Base-by-base conservation (phyloP, 345 rosid species). In the Capsella bursapastoris region DNA sequence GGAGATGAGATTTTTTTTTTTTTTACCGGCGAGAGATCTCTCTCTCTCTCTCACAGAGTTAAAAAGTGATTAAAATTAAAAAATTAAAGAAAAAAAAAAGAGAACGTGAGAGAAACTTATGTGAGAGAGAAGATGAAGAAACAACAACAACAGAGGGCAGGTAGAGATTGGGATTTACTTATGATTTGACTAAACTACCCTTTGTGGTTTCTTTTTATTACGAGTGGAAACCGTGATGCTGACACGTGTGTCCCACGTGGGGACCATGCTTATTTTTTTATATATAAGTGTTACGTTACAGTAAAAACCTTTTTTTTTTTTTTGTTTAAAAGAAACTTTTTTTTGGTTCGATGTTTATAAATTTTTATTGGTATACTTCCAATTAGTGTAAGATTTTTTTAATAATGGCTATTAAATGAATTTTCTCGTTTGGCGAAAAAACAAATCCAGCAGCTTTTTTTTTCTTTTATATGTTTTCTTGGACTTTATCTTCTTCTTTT, bases 121-220 rank as follows among this genome's bases (percentile, higher is more conserved):
- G 70, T n/a, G 50, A 10, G 62, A 34, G 40, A 45, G 51, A 40
- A 40, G 44, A 27, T 0, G 18, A 67, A 60, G 35, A 67, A 60
- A 28, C 55, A 48, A 70, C 80, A 77, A 77, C 80, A 77, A 40
- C 43, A 40, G 77, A 77, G 8, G 66, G 72, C 80, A 71, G 80
- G 77, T 65, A 59, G 81, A 71, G 63, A 78, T 66, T 60, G 73
- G 68, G 77, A 44, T 72, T 78, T 59, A 71, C 11, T 25, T 25
- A 0, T 5, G 68, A 0, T 25, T 59, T 3, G 69, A 66, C 81
- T 6, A 51, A 72, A 65, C 0, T 72, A 0, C 69, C 81, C 77
- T 72, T 66, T 8, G 40, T 66, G 28, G 1, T 77, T 4, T 71
- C 27, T 27, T 3, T 0, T 65, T 65, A 65, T 77, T 77, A 77